These are phyloP conservation scores for Rhizopus delemar DNA, from an alignment of 371 early-diverging fungal genomes.

Conservation along the genomic window DNA sequence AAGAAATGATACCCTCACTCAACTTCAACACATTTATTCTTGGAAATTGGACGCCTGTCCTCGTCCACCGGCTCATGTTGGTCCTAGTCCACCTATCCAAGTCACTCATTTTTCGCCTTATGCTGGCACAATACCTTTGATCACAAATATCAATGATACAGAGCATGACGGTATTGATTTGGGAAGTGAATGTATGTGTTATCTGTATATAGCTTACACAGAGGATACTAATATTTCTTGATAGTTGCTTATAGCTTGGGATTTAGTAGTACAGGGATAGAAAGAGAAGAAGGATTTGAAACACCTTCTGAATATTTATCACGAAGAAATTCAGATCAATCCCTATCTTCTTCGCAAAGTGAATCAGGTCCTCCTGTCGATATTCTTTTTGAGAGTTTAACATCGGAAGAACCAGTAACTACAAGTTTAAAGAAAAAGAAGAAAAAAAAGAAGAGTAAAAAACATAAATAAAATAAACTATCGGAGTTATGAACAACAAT, in stretches of 20 bases:
- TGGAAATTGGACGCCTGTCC: conserved; percentile 47
- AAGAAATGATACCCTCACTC: conserved; percentile 43
- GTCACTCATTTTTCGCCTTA: conserved; percentile 39
- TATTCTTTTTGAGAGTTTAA: conserved; percentile 34
- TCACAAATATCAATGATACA: conserved; percentile 24
- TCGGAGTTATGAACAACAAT: background rate
- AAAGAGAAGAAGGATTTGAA: conserved; percentile 20
- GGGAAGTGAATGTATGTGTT: conserved; percentile 37
- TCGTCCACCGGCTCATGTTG: conserved; percentile 48
- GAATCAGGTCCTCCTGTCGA: conserved; percentile 28
- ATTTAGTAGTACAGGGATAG: conserved; percentile 25
- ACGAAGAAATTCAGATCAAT: conserved; percentile 35
- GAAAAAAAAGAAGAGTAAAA: conserved; percentile 4
- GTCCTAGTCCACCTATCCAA: conserved; percentile 49
- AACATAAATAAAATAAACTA: background rate
- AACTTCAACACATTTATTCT: conserved; percentile 27
- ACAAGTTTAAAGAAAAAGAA: conserved; percentile 5
- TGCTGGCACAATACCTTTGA: conserved; percentile 35
- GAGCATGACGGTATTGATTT: conserved; percentile 39
- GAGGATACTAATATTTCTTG: background rate
- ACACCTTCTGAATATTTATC: conserved; percentile 32
- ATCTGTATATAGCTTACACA: background rate
- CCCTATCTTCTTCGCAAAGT: conserved; percentile 25
- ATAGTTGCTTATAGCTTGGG: conserved; percentile 48
- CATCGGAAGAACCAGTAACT: conserved; percentile 21